Base-by-base conservation (phyloP, 352 stramenopile species). In the Phytopythium delawarense region DNA sequence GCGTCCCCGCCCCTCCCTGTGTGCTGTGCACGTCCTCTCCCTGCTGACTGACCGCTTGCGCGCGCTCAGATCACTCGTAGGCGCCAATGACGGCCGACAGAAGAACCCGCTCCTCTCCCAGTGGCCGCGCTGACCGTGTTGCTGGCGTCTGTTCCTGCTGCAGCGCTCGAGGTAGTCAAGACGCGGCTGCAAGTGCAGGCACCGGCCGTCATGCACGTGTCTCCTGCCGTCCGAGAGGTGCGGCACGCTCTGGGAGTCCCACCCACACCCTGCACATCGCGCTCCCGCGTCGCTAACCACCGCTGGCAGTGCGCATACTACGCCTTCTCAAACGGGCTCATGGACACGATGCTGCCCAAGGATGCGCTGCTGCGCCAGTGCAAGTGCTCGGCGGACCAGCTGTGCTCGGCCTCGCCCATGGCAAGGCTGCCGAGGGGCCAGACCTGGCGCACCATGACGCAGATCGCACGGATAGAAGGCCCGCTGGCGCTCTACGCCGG, bases 81-180 rank as follows among this genome's bases (percentile, higher is more conserved):
- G 79, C 76, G 23, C 9, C 39, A 32, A 13, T 25, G 44, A 25
- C n/a, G 8, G 2, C 18, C 44, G 7, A 2, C 44, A n/a, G 6
- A 15, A n/a, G 39, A 44, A 9, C n/a, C n/a, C n/a, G 9, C 34
- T 37, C 34, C 39, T 20, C 15, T 12, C 12, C 12, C 6, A 44
- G 39, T 44, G 39, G 1, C 16, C 35, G 9, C 42, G 21, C 56
- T 50, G 7, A 45, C 40, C 21, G 7, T 54, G 25, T 20, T 62
- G 7, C 46, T 37, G 1, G 34, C n/a, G n/a, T n/a, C n/a, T 53
- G 25, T 20, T 63, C 11, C 35, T 63, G 32, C 25, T 69, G 28
- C 63, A 93, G 84, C 84, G 32, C 66, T 94, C 15, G 85, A 94
- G 63, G 85, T 94, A n/a, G 85, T 91, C 49, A 94, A 94, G 70